Evolutionary conservation across 805 yeast genomes (phyloP), one percentile per base, ranked within the genome.

Genomic region (Yamadazyma nakazawae): DNA sequence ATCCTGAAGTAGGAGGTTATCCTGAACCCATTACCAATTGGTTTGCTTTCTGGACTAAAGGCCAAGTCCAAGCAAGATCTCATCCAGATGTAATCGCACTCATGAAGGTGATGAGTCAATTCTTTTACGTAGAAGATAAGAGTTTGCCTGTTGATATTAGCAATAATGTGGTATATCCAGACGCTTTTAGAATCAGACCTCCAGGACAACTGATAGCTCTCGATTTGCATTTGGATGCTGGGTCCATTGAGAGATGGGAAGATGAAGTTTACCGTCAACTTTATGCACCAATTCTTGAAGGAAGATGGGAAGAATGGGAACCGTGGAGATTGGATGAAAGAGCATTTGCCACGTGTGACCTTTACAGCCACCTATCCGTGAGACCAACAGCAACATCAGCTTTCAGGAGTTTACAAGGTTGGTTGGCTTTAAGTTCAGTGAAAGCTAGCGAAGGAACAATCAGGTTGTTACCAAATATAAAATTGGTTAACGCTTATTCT

Each of bases 161-260:
- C 11, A 57, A 63, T 10, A 64, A 67, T 34, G 55, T 72, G 16
- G 58, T 64, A 12, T 74, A 74, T 51, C 74, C 74, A n/a, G 78
- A 74, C 53, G 55, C 76, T 17, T 55, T 72, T 31, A 57, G 77
- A 43, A 66, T 73, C 37, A 58, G 77, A 37, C 55, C 57, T 10
- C 74, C 76, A 0, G 76, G 76, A 7, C 63, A 59, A 26, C 51
- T 48, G 17, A 52, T 58, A 25, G 46, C 70, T 4, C 59, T 72
- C 35, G 69, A 67, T 26, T 64, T 70, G 18, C 78, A 74, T 44
- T 55, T 62, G n/a, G 78, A 74, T 49, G 61, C 70, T n/a, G 69
- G 74, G 12, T 63, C 74, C 1, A 56, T 70, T 30, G 76, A 70
- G 51, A 52, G 76, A 38, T 72, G 78, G 77, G 75, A 71, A 52